A percentile compares a stretch with the other conserved stretches of the same genome.
Evolutionary conservation across 2,329 filamentous ascomycete species (phyloP).

Genomic region (Fusarium piperis): DNA sequence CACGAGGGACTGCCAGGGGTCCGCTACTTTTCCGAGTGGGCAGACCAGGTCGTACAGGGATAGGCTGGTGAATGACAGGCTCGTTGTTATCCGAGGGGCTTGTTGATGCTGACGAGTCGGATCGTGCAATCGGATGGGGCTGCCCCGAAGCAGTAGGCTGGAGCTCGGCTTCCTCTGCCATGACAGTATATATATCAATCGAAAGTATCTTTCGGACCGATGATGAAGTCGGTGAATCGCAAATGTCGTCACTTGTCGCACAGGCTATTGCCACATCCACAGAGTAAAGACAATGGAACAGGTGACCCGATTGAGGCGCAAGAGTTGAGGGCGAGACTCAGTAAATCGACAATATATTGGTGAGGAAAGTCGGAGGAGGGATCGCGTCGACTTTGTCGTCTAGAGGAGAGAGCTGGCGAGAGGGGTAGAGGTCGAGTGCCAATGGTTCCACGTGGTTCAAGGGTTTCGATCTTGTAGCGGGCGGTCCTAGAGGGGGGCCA

Average conservation of each 20-base stretch:
- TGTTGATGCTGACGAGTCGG: constrained; percentile 49
- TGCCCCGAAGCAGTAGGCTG: constrained; percentile 39
- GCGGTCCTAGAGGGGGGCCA: constrained; percentile 22
- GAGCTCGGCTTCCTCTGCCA: constrained; percentile 39
- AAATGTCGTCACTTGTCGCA: constrained; percentile 23
- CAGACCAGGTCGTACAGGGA: constrained; percentile 71
- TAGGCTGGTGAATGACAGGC: constrained; percentile 58
- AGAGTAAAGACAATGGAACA: not conserved
- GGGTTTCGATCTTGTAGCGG: constrained; percentile 29
- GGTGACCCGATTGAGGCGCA: not conserved
- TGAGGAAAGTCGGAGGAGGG: not conserved
- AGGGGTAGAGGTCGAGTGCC: constrained; percentile 30
- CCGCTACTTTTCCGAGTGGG: constrained; percentile 81
- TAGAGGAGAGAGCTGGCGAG: constrained; percentile 4
- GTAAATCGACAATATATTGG: constrained; percentile 6
- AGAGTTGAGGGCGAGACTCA: not conserved
- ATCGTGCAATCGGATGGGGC: constrained; percentile 50
- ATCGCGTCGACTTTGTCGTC: constrained; percentile 21
- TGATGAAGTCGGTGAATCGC: not conserved
- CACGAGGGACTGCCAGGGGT: constrained; percentile 83
- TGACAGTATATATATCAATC: constrained; percentile 9
- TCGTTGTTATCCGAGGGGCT: constrained; percentile 50
- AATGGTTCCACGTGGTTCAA: constrained; percentile 40
- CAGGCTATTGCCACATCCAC: constrained; percentile 19
- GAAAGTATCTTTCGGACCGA: not conserved